These are phyloP conservation scores for Plicaturopsis crispa DNA, from an alignment of 768 basidiomycete species.

Conservation along the genomic window DNA sequence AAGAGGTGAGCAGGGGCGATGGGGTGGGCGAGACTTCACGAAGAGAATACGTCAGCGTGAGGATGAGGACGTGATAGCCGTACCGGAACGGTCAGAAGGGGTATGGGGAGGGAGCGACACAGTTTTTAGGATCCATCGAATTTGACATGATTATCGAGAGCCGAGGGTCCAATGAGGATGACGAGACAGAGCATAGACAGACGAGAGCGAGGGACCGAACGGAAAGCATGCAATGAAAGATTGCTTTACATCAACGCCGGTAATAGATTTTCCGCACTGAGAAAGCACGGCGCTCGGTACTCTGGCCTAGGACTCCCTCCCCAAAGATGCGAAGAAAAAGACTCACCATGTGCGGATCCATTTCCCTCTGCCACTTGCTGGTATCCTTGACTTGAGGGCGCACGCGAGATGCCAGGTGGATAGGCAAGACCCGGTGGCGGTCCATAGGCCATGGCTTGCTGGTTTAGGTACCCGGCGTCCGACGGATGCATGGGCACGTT, in stretches of 20 bases:
- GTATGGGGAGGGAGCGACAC: too few species aligned
- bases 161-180: conserved; percentile 14
- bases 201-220: conserved; percentile 12
- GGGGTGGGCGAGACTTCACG: conserved; percentile 33
- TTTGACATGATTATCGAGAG: too few species aligned
- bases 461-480: conserved; percentile 6
- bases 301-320: conserved; percentile 74
- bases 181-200: conserved; percentile 6
- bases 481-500: conserved; percentile 23
- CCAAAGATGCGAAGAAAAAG: conserved; percentile 36
- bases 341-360: conserved; percentile 62
- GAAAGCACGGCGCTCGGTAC: conserved; percentile 87
- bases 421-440: conserved; percentile 65
- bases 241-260: conserved; percentile 51
- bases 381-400: conserved; percentile 23
- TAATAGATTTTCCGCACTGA: conserved; percentile 79
- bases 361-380: conserved; percentile 20
- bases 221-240: conserved; percentile 12
- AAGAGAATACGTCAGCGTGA: conserved; percentile 42
- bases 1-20: conserved; percentile 46
- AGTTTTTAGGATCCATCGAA: too few species aligned
- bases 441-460: conserved; percentile 31
- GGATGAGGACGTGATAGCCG: conserved; percentile 38
- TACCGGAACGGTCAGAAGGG: conserved; percentile 25
- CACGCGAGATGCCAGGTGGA: conserved; percentile 23